Percentiles rank a stretch among this genome's conserved stretches.
Conservation (phyloP, 164 flowering plant species). For the Chloranthus sessilifolius region DNA sequence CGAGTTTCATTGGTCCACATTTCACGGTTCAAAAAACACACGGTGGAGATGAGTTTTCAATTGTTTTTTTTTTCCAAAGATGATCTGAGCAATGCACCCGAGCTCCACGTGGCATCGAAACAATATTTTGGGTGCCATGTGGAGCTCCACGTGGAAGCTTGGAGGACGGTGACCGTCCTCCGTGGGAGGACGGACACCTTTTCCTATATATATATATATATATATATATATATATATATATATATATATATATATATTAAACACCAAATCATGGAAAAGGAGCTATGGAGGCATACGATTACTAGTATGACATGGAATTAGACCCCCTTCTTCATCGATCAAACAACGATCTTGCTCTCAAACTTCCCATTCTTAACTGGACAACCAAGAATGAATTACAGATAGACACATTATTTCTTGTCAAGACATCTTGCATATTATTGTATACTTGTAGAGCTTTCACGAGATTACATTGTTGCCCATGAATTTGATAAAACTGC, state of each 20-base stretch:
- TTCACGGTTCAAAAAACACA: too few species aligned
- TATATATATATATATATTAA: neutral
- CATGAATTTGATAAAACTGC: conserved; percentile 73
- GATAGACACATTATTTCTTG: conserved; percentile 45
- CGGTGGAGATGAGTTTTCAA: too few species aligned
- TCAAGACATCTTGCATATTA: conserved; percentile 51
- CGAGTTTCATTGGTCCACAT: too few species aligned
- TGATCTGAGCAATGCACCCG: too few species aligned
- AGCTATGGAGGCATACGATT: conserved; percentile 47
- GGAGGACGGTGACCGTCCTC: too few species aligned
- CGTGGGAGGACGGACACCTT: too few species aligned
- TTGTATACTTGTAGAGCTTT: conserved; percentile 69
- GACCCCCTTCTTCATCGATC: conserved; percentile 76
- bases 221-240: too few species aligned
- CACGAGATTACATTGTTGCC: conserved; percentile 43
- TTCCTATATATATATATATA: neutral
- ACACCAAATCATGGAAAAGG: neutral
- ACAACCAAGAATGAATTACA: conserved; percentile 83
- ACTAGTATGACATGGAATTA: conserved; percentile 68
- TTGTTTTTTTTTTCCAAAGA: too few species aligned
- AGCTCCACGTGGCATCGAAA: too few species aligned
- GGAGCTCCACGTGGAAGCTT: too few species aligned
- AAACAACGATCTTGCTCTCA: conserved; percentile 53
- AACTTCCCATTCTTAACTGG: conserved; percentile 62
- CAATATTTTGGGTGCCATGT: too few species aligned